Conservation (phyloP, 177 flowering plant species). For the Tripterygium wilfordii region DNA sequence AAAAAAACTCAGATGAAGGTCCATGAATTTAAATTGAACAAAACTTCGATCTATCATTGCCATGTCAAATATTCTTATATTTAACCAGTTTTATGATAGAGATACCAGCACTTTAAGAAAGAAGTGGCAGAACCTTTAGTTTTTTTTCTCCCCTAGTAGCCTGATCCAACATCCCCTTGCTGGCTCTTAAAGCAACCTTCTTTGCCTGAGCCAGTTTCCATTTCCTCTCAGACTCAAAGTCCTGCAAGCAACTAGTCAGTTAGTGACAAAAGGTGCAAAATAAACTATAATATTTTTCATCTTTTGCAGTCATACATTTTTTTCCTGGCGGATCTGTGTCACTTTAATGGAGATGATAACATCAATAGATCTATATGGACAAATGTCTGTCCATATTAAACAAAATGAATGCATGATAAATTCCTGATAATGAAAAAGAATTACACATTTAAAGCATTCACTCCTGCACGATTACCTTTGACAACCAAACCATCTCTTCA, state of each 20-base stretch:
- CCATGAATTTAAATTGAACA: slow-evolving; percentile 1
- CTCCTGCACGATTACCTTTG: slow-evolving; percentile 63
- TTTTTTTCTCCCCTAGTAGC: slow-evolving; percentile 92
- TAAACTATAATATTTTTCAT: slow-evolving; percentile 45
- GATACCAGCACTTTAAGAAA: slow-evolving; percentile 1
- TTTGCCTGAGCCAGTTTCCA: slow-evolving; percentile 95
- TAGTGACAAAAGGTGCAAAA: slow-evolving; percentile 9
- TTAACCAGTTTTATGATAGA: too few relatives aligned
- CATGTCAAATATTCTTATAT: too few relatives aligned
- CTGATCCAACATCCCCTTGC: slow-evolving; percentile 90
- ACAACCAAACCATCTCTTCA: slow-evolving; percentile 98
- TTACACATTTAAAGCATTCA: neutral
- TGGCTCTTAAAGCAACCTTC: slow-evolving; percentile 89
- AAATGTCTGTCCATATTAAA: too few relatives aligned
- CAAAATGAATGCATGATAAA: too few relatives aligned
- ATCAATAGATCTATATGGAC: too few relatives aligned
- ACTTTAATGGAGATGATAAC: too few relatives aligned
- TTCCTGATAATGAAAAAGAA: neutral
- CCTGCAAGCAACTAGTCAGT: slow-evolving; percentile 45
- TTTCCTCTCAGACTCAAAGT: slow-evolving; percentile 97
- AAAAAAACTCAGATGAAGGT: too few relatives aligned
- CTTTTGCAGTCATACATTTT: too few relatives aligned
- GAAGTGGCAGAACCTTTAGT: slow-evolving; percentile 62
- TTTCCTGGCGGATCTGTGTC: too few relatives aligned
- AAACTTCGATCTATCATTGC: neutral